Conservation (phyloP, 345 rosid genomes). For the Sonneratia alba region DNA sequence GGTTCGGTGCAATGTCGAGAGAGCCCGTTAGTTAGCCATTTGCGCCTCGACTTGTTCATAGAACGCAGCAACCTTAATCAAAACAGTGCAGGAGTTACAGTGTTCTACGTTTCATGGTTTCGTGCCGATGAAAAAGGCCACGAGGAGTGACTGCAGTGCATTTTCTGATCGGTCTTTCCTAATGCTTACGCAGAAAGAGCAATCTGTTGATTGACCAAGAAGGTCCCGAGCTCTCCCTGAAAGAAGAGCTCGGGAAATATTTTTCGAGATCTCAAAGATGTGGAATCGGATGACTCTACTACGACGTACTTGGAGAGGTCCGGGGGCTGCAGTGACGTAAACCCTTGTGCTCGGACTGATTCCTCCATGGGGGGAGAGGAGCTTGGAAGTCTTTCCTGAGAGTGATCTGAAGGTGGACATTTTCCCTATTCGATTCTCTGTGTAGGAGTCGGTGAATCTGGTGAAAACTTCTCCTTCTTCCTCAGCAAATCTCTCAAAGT, state of each 20-base stretch:
- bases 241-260: not conserved
- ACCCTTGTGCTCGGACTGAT: not conserved
- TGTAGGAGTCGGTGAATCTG: not conserved
- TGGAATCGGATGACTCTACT: not conserved
- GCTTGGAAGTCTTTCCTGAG: not conserved
- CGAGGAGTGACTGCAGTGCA: too few relatives aligned
- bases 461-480: not conserved
- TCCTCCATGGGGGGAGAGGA: not conserved
- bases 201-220: too few relatives aligned
- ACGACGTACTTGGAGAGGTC: not conserved
- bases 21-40: too few relatives aligned
- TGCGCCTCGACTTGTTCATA: too few relatives aligned
- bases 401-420: not conserved
- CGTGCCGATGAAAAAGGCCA: too few relatives aligned
- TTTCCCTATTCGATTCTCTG: not conserved
- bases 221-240: too few relatives aligned
- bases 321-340: not conserved
- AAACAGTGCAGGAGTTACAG: too few relatives aligned
- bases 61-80: too few relatives aligned
- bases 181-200: too few relatives aligned
- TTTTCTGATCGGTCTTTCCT: too few relatives aligned
- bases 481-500: not conserved
- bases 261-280: not conserved
- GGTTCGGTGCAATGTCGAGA: too few relatives aligned
- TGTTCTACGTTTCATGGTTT: too few relatives aligned